A percentile compares a stretch with the other conserved stretches of the same genome.
These are phyloP conservation scores for Backusella morwellensis DNA, from an alignment of 192 early-diverging fungal species.

Conservation along the genomic window DNA sequence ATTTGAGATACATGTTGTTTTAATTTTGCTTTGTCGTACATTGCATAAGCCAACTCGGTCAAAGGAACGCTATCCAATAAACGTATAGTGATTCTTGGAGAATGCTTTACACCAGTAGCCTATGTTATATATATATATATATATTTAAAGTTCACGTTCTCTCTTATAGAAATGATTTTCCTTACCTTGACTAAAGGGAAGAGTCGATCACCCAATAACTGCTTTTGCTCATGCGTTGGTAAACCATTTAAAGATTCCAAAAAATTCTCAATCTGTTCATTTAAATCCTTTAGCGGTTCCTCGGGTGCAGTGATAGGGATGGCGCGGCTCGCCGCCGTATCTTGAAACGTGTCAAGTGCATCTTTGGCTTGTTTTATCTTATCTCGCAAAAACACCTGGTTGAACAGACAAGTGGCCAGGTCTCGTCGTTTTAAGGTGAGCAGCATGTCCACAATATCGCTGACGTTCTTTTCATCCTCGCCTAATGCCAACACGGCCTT, in stretches of 20 bases:
- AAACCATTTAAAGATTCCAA: conserved; percentile 24
- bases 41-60: conserved; percentile 31
- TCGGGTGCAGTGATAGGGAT: neutral
- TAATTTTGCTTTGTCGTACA: conserved; percentile 35
- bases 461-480: neutral
- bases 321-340: neutral
- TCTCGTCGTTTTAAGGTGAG: conserved; percentile 38
- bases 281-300: neutral
- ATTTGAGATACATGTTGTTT: conserved; percentile 25
- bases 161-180: conserved; percentile 2
- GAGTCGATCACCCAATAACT: conserved; percentile 37
- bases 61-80: conserved; percentile 39
- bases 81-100: conserved; percentile 42
- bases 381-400: conserved; percentile 30
- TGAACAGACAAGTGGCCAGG: conserved; percentile 37
- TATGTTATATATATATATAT: too few relatives aligned
- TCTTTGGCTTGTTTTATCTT: conserved; percentile 33
- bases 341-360: conserved; percentile 31
- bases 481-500: conserved; percentile 23
- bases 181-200: conserved; percentile 45
- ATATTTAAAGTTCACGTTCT: neutral
- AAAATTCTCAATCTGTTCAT: conserved; percentile 28
- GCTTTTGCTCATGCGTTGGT: conserved; percentile 36
- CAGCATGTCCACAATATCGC: conserved; percentile 41
- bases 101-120: conserved; percentile 32